Evolutionary conservation across 108 stramenopile genomes (phyloP), one percentile per base, ranked within the genome.

Genomic region (Mediolabrus comicus): DNA sequence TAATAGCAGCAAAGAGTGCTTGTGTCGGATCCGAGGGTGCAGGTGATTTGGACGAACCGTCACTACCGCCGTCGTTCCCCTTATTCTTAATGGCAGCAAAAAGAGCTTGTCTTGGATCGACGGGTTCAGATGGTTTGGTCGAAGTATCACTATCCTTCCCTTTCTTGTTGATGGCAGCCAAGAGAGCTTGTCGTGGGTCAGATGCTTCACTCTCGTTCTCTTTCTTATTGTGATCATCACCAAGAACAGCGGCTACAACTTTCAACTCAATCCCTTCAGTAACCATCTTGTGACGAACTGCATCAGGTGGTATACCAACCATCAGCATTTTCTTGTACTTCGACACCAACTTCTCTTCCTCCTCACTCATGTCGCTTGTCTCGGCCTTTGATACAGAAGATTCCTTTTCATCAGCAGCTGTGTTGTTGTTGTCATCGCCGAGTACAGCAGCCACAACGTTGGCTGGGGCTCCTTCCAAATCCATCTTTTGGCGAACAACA

Each of bases 271-370:
- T 31, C 16, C 64, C 64, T 51, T 55, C 64, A 0, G 7, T 11
- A 7, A 53, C 6, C 67, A 76, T 68, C 32, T 76, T 76, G 51
- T 69, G 59, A 35, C 61, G 53, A 30, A 69, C 71, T 16, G 53
- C 65, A 25, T 64, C 66, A 22, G 33, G 25, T 6, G 81, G 81
- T 22, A 82, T 52, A 16, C 36, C 57, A 34, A 82, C 57, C 57
- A 82, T 83, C 14, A 87, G 39, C 86, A 90, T 85, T 51, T 69
- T 78, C 31, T 75, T 62, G 62, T 79, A 90, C 35, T 75, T 59
- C 7, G 61, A 16, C 8, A 65, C 59, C 5, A 55, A 65, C n/a
- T 58, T 53, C 41, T 52, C 55, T 27, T 71, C 70, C 11, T 64
- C 43, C 25, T 41, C 53, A 19, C 34, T 49, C 25, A 19, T 33